Evolutionary conservation across 106 monocot species (phyloP), one percentile per base, ranked within the genome.

Genomic region (Agapanthus africanus): DNA sequence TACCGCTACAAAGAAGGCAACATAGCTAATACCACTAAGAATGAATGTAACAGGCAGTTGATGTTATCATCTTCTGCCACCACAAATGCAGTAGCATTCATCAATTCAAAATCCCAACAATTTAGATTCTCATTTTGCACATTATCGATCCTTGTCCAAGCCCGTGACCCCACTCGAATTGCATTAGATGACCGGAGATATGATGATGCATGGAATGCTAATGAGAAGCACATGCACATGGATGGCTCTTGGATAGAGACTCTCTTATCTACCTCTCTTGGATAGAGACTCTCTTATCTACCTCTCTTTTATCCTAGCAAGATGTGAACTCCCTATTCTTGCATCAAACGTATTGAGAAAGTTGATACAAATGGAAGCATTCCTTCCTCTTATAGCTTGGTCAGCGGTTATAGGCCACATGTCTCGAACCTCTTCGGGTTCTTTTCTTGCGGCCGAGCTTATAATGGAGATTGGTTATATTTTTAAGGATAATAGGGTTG

Each of bases 241-340:
- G 79, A 83, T 75, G 90, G 89, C 32, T 78, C 90, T 65, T 87
- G 78, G 97, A 92, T 37, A 99, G 79, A 72, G 84, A 87, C 26
- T 16, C 71, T 49, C 74, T 99, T 4, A 76, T 90, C 70, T 99
- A 84, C 70, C 74, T 7, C 61, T 92, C 37, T 65, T 87, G 78
- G 97, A 92, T 37, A 99, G 79, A 72, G 84, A 87, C 26, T 16
- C 71, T 49, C 74, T 99, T 4, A 76, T 90, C 70, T 99, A 84
- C 70, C 74, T 92, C 11, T 82, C 84, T 65, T 85, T 78, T 60
- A 77, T 87, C 14, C 87, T 92, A 30, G 78, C 95, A 22, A 85
- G 87, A 52, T 73, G 54, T 54, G 74, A 79, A 39, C 63, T 85
- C 50, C 78, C 87, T 16, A 60, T 87, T 70, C 83, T 78, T 67